Evolutionary conservation across 139 green algal genomes (phyloP), one percentile per base, ranked within the genome.

Genomic region (Chlamydomonas incerta): DNA sequence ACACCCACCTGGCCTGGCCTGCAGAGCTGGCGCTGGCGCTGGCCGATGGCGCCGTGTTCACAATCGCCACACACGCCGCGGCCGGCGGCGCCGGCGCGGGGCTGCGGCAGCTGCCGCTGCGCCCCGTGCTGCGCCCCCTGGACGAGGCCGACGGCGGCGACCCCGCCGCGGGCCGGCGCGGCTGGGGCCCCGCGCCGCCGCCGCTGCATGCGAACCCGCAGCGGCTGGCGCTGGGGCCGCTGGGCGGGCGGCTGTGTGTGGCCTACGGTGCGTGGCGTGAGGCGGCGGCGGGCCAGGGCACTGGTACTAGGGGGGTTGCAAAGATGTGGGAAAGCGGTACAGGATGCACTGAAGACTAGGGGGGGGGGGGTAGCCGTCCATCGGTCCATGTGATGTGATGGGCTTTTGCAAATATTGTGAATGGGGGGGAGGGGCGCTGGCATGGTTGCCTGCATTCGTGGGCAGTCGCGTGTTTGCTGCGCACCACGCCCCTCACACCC

Each of bases 41-140:
- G 21, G 34, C 33, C 31, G 80, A 85, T 47, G 80, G 80, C 5
- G 52, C 80, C 2, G 50, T 77, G 1, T 35, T 2, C 15, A 57
- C 47, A 28, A 67, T 35, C 2, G 46, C 47, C 35, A 52, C 80
- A 8, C 33, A 58, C 47, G 50, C 67, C 1, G 66, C 80, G 15
- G 80, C 67, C 24, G 67, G 66, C 33, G 50, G 58, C 67, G 67
- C 26, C 41, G 80, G n/a, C 47, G 80, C 50, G 15, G 21, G 66
- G 37, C 66, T 77, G 50, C 50, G 80, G 21, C 46, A 13, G 67
- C 80, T 85, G 31, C 33, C 9, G 10, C n/a, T 85, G 58, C 67
- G 67, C 33, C 50, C 24, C 6, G 80, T 85, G 50, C 50, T 85
- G 47, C 37, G 65, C 35, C 75, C 74, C 57, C 74, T 57, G 57